Evolutionary conservation across 176 grass and related monocot species (phyloP).

Genomic region (Carex pumila): DNA sequence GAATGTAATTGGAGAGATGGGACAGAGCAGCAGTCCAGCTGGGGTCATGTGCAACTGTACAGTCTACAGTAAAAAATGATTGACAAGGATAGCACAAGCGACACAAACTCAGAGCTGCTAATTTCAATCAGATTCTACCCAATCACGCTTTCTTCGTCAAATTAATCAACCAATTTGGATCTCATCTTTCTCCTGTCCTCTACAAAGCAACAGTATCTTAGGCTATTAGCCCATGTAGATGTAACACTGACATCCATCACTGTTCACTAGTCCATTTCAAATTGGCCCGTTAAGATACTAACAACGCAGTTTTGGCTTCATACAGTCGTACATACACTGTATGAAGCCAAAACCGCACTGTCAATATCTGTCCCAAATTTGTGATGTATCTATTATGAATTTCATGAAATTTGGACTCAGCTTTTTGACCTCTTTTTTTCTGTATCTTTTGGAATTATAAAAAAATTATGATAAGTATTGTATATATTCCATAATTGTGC

Average conservation of each 20-base stretch:
- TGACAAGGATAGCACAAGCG: constrained; percentile 10
- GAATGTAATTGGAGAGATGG: not conserved
- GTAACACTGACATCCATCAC: not conserved
- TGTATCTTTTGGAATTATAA: not conserved
- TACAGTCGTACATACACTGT: too few relatives aligned
- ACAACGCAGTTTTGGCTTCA: too few relatives aligned
- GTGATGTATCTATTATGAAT: not conserved
- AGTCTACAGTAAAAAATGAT: not conserved
- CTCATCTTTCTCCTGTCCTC: not conserved
- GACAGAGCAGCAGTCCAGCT: not conserved
- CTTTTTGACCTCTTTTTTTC: not conserved
- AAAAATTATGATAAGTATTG: not conserved
- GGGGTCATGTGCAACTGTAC: not conserved
- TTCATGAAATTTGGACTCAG: not conserved
- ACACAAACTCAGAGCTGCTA: constrained; percentile 7
- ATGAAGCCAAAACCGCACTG: too few relatives aligned
- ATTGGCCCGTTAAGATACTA: not conserved
- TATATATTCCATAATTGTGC: not conserved
- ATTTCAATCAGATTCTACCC: not conserved
- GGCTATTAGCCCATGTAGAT: not conserved
- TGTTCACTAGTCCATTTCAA: not conserved
- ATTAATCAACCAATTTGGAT: not conserved
- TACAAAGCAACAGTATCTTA: not conserved
- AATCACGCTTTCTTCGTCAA: not conserved
- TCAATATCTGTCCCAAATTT: too few relatives aligned